A percentile compares a stretch with the other conserved stretches of the same genome.
These are phyloP conservation scores for Penicillium tannophilum DNA, from an alignment of 495 filamentous ascomycete species.

Conservation along the genomic window DNA sequence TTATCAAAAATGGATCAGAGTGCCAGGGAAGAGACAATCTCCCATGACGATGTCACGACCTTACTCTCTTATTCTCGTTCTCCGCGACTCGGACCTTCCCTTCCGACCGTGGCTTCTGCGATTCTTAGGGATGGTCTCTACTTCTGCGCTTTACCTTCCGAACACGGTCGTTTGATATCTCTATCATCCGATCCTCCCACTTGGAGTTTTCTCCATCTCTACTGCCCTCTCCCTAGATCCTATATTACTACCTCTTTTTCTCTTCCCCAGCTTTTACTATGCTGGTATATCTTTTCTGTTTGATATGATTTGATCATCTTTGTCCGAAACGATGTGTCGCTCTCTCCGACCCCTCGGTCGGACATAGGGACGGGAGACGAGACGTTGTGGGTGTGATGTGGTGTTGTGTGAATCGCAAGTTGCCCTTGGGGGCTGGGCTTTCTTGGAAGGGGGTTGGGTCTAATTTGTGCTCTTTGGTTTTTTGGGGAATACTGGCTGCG, in stretches of 20 bases:
- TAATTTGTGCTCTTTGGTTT: conserved; percentile 5
- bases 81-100: conserved; percentile 9
- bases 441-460: conserved; percentile 9
- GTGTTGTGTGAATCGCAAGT: conserved; percentile 6
- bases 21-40: background rate
- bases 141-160: background rate
- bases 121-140: conserved; percentile 28
- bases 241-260: background rate
- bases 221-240: background rate
- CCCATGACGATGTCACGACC: conserved; percentile 36
- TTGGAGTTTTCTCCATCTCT: background rate
- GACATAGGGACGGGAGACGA: background rate
- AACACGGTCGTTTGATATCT: background rate
- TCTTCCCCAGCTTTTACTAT: background rate
- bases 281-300: conserved; percentile 1
- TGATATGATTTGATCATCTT: conserved; percentile 4
- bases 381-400: conserved; percentile 2
- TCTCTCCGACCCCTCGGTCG: background rate
- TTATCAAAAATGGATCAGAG: conserved; percentile 8
- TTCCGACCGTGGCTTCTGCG: conserved; percentile 28
- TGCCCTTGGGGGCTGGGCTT: conserved; percentile 6
- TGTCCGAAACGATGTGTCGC: background rate
- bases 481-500: background rate
- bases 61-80: conserved; percentile 31
- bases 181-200: background rate